These are phyloP conservation scores for Ceratocystis lukuohia DNA, from an alignment of 2,329 filamentous ascomycete species.

Conservation along the genomic window DNA sequence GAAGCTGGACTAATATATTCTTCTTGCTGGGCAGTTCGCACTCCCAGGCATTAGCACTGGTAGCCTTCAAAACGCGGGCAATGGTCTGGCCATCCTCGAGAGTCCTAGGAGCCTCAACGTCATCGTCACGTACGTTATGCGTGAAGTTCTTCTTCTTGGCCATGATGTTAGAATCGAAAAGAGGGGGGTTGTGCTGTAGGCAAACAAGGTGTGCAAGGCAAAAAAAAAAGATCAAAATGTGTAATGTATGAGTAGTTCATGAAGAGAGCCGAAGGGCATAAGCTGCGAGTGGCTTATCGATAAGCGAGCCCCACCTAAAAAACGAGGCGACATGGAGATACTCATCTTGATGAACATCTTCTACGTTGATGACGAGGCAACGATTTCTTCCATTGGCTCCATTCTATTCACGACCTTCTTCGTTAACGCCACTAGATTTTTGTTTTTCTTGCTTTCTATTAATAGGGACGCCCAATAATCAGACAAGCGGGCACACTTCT, in stretches of 20 bases:
- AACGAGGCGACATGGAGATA: background rate
- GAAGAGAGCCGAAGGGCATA: background rate
- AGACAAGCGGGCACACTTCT: too few species aligned
- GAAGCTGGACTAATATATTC: constrained; percentile 63
- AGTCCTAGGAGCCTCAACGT: constrained; percentile 11
- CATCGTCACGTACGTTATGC: constrained; percentile 16
- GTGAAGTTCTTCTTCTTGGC: constrained; percentile 19
- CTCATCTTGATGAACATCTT: background rate
- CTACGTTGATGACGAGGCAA: background rate
- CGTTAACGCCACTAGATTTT: background rate
- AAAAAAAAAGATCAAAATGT: constrained; percentile 1
- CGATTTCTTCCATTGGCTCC: background rate
- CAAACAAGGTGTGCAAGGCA: background rate
- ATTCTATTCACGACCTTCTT: background rate
- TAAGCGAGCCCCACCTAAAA: constrained; percentile 15
- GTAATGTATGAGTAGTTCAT: background rate
- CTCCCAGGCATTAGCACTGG: constrained; percentile 80
- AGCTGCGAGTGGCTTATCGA: constrained; percentile 15
- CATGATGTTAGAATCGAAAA: background rate
- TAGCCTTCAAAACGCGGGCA: constrained; percentile 64
- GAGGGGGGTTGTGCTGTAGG: background rate
- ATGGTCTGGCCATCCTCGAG: constrained; percentile 45
- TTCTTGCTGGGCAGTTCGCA: constrained; percentile 57
- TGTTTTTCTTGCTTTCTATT: background rate
- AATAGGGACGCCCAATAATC: too few species aligned